These are phyloP conservation scores for Amanita exitialis DNA, from an alignment of 768 basidiomycete species.

Conservation along the genomic window DNA sequence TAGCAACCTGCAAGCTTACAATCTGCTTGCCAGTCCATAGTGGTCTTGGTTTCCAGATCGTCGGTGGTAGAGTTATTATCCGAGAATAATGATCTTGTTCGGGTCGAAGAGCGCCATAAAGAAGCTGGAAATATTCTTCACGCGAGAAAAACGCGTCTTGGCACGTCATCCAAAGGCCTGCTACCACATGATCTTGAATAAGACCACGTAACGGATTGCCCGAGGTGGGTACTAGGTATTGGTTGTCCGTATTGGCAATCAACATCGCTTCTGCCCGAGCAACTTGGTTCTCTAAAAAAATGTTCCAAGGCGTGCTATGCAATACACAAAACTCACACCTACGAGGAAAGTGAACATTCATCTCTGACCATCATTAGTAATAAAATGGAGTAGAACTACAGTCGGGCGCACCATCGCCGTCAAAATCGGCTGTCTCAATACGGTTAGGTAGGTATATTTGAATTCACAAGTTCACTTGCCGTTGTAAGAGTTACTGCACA, in stretches of 20 bases:
- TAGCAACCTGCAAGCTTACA: constrained; percentile 34
- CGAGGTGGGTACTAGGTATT: constrained; percentile 98
- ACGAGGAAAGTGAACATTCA: constrained; percentile 99
- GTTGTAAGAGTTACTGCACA: constrained; percentile 88
- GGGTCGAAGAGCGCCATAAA: constrained; percentile 89
- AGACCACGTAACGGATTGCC: constrained; percentile 95
- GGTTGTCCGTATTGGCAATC: constrained; percentile 96
- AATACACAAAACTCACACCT: constrained; percentile 21
- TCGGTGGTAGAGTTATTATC: constrained; percentile 76
- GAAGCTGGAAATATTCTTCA: constrained; percentile 91
- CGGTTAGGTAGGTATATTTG: neutral
- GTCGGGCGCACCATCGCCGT: constrained; percentile 64
- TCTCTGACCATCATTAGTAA: constrained; percentile 46
- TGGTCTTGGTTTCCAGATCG: constrained; percentile 85
- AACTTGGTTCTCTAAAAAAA: constrained; percentile 72
- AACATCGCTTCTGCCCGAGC: constrained; percentile 90
- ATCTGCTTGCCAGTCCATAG: constrained; percentile 99
- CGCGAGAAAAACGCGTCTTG: constrained; percentile 92
- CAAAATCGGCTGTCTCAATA: constrained; percentile 63
- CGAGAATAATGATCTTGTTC: constrained; percentile 61
- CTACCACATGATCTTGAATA: constrained; percentile 98
- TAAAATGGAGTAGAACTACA: constrained; percentile 5
- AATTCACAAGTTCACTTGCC: constrained; percentile 34
- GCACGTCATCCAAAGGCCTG: constrained; percentile 98
- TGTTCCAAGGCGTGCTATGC: neutral